These are phyloP conservation scores for Candida namnaoensis DNA, from an alignment of 805 yeast species.

Conservation along the genomic window DNA sequence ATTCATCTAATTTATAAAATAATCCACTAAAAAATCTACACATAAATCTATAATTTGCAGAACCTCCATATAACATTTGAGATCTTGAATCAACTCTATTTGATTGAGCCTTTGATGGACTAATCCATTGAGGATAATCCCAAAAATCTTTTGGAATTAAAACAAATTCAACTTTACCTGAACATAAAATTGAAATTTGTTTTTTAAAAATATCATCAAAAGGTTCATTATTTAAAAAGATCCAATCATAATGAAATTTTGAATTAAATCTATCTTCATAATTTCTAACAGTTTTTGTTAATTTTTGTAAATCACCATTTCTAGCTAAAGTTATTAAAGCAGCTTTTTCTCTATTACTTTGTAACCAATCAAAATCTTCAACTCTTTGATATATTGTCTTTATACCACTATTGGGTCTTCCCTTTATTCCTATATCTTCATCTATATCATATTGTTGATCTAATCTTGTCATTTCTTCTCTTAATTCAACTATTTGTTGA, in stretches of 20 bases:
- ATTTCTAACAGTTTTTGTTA: slow-evolving; percentile 48
- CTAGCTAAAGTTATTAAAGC: slow-evolving; percentile 62
- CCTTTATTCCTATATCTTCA: no score
- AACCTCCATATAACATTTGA: slow-evolving; percentile 34
- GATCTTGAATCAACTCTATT: slow-evolving; percentile 20
- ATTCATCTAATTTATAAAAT: slow-evolving; percentile 59
- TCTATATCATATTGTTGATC: no score
- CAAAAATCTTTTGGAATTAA: slow-evolving; percentile 35
- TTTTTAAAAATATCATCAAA: slow-evolving; percentile 30
- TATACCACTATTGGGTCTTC: slow-evolving; percentile 7
- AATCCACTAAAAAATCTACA: slow-evolving; percentile 79
- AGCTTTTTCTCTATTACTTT: slow-evolving; percentile 41
- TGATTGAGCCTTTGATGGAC: slow-evolving; percentile 19
- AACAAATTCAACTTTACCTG: slow-evolving; percentile 35
- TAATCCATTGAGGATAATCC: slow-evolving; percentile 36
- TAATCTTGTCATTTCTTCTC: no score
- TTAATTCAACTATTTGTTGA: no score
- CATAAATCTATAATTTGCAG: slow-evolving; percentile 79
- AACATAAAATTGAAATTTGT: slow-evolving; percentile 21
- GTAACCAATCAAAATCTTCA: slow-evolving; percentile 13
- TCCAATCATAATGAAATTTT: slow-evolving; percentile 76
- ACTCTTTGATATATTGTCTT: slow-evolving; percentile 36
- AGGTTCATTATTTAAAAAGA: slow-evolving; percentile 43
- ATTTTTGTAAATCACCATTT: slow-evolving; percentile 44
- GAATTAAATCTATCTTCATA: slow-evolving; percentile 76